Evolutionary conservation across 441 rosid species (phyloP), one percentile per base, ranked within the genome.

Genomic region (Melianthus villosus): DNA sequence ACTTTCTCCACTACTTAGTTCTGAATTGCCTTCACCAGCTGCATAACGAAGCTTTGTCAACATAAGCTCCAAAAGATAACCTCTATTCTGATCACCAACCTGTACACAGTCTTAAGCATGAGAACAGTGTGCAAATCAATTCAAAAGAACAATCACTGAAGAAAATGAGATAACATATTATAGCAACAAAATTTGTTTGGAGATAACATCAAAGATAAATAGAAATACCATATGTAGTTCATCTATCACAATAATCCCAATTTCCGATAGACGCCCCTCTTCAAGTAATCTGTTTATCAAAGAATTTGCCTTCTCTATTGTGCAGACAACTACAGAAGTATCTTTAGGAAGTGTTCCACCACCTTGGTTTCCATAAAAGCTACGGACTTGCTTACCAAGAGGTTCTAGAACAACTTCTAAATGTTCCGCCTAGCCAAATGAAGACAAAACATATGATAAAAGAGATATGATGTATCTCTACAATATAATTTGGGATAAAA

Each of bases 21-120:
- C 89, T 46, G 78, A 60, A 63, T 59, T 51, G 46, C 96, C 98
- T 71, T 84, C 89, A 16, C 98, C 98, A 54, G 86, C 77, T 48
- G 98, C 98, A 68, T 89, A 89, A 31, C 94, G 80, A 62, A 89
- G 98, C 62, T 89, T 89, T 15, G 98, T 89, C 65, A 89, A 64
- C 74, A 89, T 61, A 48, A 89, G 87, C 59, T 89, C 98, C 75
- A 84, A 66, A 50, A 89, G 98, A 69, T 89, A 89, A 45, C 98
- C 98, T 65, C 98, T 84, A 38, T 59, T 65, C 57, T 75, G 98
- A 70, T 89, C 98, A 34, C 94, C 94, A 54, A 89, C 98, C 96
- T 84, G 66, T 62, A 50, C 44, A 56, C 29, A 56, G 42, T 30
- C 40, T 51, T 27, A 57, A 37, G 54, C 42, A 55, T 20, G 41